Conservation (phyloP, 2,329 filamentous ascomycete species). For the Scedosporium boydii region DNA sequence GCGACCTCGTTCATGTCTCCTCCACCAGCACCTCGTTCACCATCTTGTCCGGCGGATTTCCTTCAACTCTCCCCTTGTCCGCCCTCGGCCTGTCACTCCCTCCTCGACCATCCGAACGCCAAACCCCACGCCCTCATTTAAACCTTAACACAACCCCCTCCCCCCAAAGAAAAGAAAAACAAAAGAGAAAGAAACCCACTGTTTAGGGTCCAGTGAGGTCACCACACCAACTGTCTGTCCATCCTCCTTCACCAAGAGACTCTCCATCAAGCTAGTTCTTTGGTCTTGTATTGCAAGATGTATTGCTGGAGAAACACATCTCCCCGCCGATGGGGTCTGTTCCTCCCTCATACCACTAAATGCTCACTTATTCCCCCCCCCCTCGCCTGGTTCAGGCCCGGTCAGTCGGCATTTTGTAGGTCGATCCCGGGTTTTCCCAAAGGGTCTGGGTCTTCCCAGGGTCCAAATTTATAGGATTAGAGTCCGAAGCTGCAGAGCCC, state of each 20-base stretch:
- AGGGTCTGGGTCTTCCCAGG: background rate
- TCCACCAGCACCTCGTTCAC: background rate
- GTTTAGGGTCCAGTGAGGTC: no score
- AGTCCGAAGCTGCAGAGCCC: background rate
- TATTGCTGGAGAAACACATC: background rate
- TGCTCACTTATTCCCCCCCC: background rate
- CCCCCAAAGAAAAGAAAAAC: background rate
- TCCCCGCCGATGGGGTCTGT: background rate
- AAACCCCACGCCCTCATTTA: background rate
- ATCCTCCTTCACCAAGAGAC: no score
- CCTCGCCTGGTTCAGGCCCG: background rate
- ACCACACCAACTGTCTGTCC: no score
- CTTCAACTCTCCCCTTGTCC: background rate
- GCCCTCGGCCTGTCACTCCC: background rate
- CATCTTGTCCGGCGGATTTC: background rate
- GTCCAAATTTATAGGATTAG: background rate
- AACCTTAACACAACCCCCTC: background rate
- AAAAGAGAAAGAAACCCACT: no score
- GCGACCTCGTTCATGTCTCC: background rate
- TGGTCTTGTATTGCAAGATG: background rate
- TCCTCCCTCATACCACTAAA: background rate
- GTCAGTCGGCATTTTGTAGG: background rate
- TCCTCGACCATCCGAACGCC: background rate
- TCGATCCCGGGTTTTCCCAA: background rate
- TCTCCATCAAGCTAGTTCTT: background rate